Conservation (phyloP, 225 moss, liverwort and hornwort species). For the Rhytidiadelphus loreus region DNA sequence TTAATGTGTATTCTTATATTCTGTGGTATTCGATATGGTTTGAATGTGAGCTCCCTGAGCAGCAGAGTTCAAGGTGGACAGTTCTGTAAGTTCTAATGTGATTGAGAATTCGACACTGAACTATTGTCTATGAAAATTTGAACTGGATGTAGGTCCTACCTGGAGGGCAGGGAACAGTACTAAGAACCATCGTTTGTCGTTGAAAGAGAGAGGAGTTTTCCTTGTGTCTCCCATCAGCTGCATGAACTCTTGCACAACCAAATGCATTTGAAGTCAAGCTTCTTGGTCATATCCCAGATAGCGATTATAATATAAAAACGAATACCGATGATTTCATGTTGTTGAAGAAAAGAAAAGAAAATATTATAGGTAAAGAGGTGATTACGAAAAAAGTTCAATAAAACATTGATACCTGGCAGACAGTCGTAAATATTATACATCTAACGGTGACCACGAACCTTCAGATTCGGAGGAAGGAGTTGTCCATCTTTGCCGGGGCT, state of each 20-base stretch:
- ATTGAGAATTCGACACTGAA: not conserved
- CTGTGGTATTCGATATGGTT: not conserved
- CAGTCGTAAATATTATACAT: not conserved
- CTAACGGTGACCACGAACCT: not conserved
- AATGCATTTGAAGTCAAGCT: not conserved
- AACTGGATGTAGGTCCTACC: not conserved
- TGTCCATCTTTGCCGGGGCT: constrained; percentile 4
- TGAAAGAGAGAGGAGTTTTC: not conserved
- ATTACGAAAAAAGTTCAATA: not conserved
- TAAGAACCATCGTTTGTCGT: constrained; percentile 24
- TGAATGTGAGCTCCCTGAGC: not conserved
- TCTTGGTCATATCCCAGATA: not conserved
- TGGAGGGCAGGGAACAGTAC: constrained; percentile 44
- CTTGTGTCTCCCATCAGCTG: constrained; percentile 15
- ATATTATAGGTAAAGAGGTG: not conserved
- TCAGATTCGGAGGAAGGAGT: not conserved
- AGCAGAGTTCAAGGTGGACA: not conserved
- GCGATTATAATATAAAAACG: not conserved
- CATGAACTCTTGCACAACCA: not conserved
- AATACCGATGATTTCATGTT: not conserved
- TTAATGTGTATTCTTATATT: not conserved
- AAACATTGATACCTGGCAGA: not conserved
- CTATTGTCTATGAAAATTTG: not conserved
- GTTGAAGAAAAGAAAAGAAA: not conserved
- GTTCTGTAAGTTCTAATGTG: not conserved